A percentile compares a stretch with the other conserved stretches of the same genome.
Evolutionary conservation across 164 flowering plant species (phyloP).

Genomic region (Amborella trichopoda): DNA sequence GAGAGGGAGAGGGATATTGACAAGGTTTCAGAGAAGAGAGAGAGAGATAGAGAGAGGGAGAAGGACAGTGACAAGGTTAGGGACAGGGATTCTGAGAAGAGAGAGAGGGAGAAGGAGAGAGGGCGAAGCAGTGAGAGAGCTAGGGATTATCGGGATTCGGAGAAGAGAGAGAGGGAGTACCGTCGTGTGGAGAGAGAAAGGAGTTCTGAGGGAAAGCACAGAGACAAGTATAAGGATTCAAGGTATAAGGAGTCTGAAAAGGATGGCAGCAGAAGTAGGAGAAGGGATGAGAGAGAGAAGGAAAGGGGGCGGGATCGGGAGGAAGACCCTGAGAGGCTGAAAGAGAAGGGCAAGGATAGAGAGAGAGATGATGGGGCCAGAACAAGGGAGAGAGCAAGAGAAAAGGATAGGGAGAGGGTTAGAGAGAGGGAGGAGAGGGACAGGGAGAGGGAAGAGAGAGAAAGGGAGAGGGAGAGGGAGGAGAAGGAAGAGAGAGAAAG

Average conservation of each 20-base stretch:
- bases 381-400: slow-evolving; percentile 4
- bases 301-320: slow-evolving; percentile 11
- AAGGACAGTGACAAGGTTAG: slow-evolving; percentile 11
- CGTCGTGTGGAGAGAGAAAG: slow-evolving; percentile 25
- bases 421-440: slow-evolving; percentile 13
- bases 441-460: slow-evolving; percentile 16
- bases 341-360: slow-evolving; percentile 6
- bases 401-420: slow-evolving; percentile 11
- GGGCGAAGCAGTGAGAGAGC: slow-evolving; percentile 18
- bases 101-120: slow-evolving; percentile 26
- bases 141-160: slow-evolving; percentile 17
- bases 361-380: slow-evolving; percentile 3
- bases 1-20: slow-evolving; percentile 16
- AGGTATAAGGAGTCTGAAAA: slow-evolving; percentile 8
- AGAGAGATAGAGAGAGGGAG: too few relatives aligned
- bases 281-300: slow-evolving; percentile 13
- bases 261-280: slow-evolving; percentile 12
- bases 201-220: slow-evolving; percentile 16
- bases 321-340: slow-evolving; percentile 13
- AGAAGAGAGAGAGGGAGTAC: slow-evolving; percentile 15
- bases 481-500: slow-evolving; percentile 1
- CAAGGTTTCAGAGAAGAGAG: slow-evolving; percentile 14
- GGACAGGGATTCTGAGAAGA: slow-evolving; percentile 6
- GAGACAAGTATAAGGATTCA: slow-evolving; percentile 12
- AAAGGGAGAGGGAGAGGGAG: slow-evolving; percentile 2